These are phyloP conservation scores for Aspergillus sp. DNA, from an alignment of 2,329 filamentous ascomycete species.

Conservation along the genomic window DNA sequence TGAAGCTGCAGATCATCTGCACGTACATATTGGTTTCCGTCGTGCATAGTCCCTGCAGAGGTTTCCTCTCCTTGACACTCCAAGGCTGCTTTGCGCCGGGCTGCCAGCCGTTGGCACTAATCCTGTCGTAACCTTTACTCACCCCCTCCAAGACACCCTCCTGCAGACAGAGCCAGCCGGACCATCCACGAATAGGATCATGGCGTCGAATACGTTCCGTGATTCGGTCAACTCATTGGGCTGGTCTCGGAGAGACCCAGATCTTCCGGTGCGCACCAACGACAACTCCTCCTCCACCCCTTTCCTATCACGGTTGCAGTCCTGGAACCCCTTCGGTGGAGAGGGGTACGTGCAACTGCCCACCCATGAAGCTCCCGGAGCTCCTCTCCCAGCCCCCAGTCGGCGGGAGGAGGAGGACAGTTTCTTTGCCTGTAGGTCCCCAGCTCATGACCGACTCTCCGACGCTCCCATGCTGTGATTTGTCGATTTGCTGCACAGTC, in stretches of 20 bases:
- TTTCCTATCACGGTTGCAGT: slow-evolving; percentile 76
- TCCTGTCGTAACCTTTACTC: slow-evolving; percentile 6
- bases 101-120: slow-evolving; percentile 11
- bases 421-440: slow-evolving; percentile 86
- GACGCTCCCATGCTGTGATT: slow-evolving; percentile 15
- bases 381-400: slow-evolving; percentile 78
- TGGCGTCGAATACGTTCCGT: slow-evolving; percentile 67
- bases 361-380: slow-evolving; percentile 76
- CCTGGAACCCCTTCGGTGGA: slow-evolving; percentile 81
- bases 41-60: slow-evolving; percentile 47
- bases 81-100: slow-evolving; percentile 14
- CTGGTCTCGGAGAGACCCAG: slow-evolving; percentile 82
- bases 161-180: not conserved
- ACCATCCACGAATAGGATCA: slow-evolving; percentile 12
- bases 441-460: slow-evolving; percentile 22
- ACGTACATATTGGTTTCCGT: slow-evolving; percentile 39
- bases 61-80: slow-evolving; percentile 21
- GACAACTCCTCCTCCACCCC: slow-evolving; percentile 60
- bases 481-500: slow-evolving; percentile 15
- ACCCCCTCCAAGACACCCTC: slow-evolving; percentile 6
- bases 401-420: slow-evolving; percentile 92
- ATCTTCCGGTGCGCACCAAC: slow-evolving; percentile 68
- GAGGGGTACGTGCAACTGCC: slow-evolving; percentile 89
- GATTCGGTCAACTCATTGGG: slow-evolving; percentile 93
- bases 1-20: slow-evolving; percentile 51